Conservation (phyloP, 176 grass and related monocot species). For the Lolium rigidum region DNA sequence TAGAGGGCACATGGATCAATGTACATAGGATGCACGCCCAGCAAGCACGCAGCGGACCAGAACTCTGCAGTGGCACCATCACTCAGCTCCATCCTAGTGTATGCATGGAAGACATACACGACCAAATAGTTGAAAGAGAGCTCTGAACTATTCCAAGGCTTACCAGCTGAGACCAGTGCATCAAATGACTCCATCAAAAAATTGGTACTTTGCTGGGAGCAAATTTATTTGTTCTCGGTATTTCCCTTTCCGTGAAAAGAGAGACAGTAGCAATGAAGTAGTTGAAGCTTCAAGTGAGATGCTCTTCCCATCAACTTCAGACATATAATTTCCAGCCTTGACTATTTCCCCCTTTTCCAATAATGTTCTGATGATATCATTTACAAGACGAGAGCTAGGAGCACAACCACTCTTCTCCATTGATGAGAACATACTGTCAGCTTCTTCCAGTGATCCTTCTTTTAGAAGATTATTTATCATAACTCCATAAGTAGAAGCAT, state of each 20-base stretch:
- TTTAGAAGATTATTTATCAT: slow-evolving; percentile 11
- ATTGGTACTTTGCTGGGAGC: neutral
- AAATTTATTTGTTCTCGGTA: no score
- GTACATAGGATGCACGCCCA: neutral
- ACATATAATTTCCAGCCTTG: no score
- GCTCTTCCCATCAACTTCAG: no score
- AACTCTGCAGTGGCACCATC: no score
- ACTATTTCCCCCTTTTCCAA: neutral
- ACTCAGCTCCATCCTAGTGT: no score
- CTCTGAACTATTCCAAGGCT: no score
- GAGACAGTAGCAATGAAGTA: no score
- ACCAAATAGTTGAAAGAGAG: no score
- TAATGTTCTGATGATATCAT: neutral
- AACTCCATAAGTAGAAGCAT: neutral
- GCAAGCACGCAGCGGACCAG: neutral
- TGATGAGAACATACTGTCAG: neutral
- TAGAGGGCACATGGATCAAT: neutral
- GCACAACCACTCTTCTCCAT: slow-evolving; percentile 19
- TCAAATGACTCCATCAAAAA: neutral
- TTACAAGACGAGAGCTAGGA: neutral
- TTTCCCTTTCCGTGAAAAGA: no score
- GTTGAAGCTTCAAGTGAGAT: no score
- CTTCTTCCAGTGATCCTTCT: slow-evolving; percentile 12
- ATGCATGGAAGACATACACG: no score
- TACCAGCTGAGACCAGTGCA: neutral